A percentile compares a stretch with the other conserved stretches of the same genome.
These are phyloP conservation scores for Colletotrichum sp. DNA, from an alignment of 2,329 filamentous ascomycete genomes.

Conservation along the genomic window DNA sequence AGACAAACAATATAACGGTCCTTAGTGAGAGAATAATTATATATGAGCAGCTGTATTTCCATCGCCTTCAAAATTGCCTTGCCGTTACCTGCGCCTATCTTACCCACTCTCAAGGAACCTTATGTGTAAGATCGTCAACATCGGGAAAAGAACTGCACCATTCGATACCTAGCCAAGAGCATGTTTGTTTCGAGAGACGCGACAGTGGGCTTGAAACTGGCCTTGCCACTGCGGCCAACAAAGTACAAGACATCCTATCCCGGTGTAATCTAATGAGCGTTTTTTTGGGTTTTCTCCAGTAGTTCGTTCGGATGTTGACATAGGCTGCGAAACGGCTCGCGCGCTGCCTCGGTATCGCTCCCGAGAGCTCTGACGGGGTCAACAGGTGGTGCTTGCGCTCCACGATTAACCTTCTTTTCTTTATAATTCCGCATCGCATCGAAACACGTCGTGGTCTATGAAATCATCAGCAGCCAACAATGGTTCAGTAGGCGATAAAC, in stretches of 20 bases:
- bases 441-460: not conserved
- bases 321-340: not conserved
- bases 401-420: not conserved
- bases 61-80: not conserved
- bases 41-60: not conserved
- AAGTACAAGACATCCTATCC: not conserved
- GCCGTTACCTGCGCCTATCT: not conserved
- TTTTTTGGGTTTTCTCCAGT: not conserved
- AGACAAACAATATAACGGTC: rapidly evolving
- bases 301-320: not conserved
- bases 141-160: not conserved
- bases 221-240: not conserved
- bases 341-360: not conserved
- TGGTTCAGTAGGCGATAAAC: not conserved
- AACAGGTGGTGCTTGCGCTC: not conserved
- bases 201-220: not conserved
- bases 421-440: not conserved
- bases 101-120: not conserved
- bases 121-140: not conserved
- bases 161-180: not conserved
- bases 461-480: not conserved
- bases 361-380: not conserved
- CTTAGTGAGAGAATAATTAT: not conserved
- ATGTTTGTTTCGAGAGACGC: not conserved
- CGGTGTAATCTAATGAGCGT: not conserved